Evolutionary conservation across 2,329 filamentous ascomycete genomes (phyloP).

Genomic region (Neopestalotiopsis sp.): DNA sequence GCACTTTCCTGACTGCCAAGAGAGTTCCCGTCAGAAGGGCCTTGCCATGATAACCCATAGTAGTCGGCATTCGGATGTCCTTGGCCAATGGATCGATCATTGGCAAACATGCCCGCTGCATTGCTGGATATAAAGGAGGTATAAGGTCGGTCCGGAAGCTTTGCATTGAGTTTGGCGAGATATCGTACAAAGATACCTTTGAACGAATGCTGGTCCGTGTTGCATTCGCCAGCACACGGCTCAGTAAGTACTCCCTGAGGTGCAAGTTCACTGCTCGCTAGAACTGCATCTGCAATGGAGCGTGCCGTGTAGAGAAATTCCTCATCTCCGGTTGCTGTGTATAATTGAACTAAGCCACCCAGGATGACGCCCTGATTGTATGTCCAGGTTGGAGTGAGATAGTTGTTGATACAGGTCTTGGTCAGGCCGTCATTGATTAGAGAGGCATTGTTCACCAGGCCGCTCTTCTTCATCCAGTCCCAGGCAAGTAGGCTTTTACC

Average conservation of each 20-base stretch:
- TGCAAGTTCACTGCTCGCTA: constrained; percentile 42
- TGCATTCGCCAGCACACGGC: constrained; percentile 39
- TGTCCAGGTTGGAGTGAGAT: constrained; percentile 44
- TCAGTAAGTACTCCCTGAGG: constrained; percentile 49
- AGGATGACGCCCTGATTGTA: constrained; percentile 66
- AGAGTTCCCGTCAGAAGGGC: constrained; percentile 48
- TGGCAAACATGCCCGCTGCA: constrained; percentile 58
- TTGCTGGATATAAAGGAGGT: constrained; percentile 53
- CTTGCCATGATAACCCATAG: constrained; percentile 60
- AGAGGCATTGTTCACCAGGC: constrained; percentile 45
- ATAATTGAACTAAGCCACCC: constrained; percentile 60
- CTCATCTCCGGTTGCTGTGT: constrained; percentile 39
- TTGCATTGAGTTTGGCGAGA: constrained; percentile 54
- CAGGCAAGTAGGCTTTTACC: constrained; percentile 47
- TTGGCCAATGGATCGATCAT: constrained; percentile 47
- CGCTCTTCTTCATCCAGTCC: constrained; percentile 48
- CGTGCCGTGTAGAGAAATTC: constrained; percentile 29
- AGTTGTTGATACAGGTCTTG: constrained; percentile 34
- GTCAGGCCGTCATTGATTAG: constrained; percentile 52
- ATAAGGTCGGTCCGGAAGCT: constrained; percentile 49
- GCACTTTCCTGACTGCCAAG: constrained; percentile 60
- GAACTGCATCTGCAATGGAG: constrained; percentile 34
- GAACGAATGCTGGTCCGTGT: constrained; percentile 55
- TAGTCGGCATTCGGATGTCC: constrained; percentile 22
- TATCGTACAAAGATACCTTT: constrained; percentile 68